Evolutionary conservation across 306 rosid genomes (phyloP), one percentile per base, ranked within the genome.

Genomic region (Pyrus communis): DNA sequence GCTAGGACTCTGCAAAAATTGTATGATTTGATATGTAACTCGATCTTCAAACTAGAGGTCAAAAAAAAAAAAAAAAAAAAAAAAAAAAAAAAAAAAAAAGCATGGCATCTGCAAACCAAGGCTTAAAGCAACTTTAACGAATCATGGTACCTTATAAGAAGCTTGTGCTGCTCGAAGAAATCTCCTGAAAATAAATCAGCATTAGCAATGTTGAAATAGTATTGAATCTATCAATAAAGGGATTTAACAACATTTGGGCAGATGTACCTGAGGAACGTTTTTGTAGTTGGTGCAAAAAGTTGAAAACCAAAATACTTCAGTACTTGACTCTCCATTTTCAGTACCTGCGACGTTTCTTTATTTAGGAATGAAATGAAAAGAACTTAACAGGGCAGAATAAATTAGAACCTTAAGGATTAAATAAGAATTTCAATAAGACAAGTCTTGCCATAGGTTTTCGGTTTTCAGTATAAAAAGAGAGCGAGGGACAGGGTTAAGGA

Each of bases 111-210:
- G 68, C 57, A 59, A 31, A 77, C 75, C 78, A 80, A 65, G 46
- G 42, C 62, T 82, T 46, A 49, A 69, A 59, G 52, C 65, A 71
- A 27, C 76, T 55, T 62, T 75, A 75, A 61, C 63, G 31, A 63
- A 78, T 67, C 54, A 68, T 71, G 64, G 84, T 80, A 96, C 99
- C 97, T 82, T 82, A 81, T 82, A 87, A 35, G 91, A 87, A 76
- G 97, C 91, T 85, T 92, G 99, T 43, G 97, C 99, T 18, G 93
- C 99, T 73, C 87, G 92, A 85, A 96, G 91, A 78, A 88, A 92
- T 80, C 98, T 85, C 97, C 99, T 96, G 85, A 63, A 78, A 90
- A 77, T 79, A 78, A 75, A 81, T 40, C 59, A 46, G 69, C 67
- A 75, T 78, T 46, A 87, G 79, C 77, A 67, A 65, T 68, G 62